These are phyloP conservation scores for Hypholoma fasciculare DNA, from an alignment of 768 basidiomycete genomes.

Conservation along the genomic window DNA sequence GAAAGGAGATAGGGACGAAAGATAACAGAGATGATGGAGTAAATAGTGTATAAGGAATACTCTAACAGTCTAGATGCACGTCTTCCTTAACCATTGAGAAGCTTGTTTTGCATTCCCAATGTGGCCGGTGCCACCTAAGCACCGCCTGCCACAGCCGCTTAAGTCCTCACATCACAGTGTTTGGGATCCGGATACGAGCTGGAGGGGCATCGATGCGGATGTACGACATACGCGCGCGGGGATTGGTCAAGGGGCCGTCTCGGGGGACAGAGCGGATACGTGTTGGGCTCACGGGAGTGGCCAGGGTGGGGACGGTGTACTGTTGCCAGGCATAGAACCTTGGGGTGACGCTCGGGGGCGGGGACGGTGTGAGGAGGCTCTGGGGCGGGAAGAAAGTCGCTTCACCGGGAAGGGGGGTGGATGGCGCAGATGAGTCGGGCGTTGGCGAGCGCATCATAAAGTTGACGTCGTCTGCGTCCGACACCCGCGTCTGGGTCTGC, in stretches of 20 bases:
- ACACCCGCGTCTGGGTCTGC: conserved; percentile 30
- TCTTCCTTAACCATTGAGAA: background rate
- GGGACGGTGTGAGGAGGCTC: conserved; percentile 44
- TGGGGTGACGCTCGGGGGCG: conserved; percentile 56
- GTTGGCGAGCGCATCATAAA: conserved; percentile 24
- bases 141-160: background rate
- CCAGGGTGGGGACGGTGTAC: conserved; percentile 26
- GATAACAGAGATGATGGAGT: background rate
- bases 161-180: conserved; percentile 23
- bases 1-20: background rate
- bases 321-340: conserved; percentile 55
- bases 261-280: conserved; percentile 18
- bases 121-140: background rate
- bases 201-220: conserved; percentile 49
- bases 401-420: background rate
- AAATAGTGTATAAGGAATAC: background rate
- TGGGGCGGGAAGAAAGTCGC: conserved; percentile 4
- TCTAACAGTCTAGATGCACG: background rate
- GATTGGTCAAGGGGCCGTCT: conserved; percentile 56
- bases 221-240: conserved; percentile 57
- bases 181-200: conserved; percentile 44
- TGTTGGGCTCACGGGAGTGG: conserved; percentile 33
- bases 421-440: conserved; percentile 11
- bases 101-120: background rate
- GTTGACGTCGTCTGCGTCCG: background rate